Evolutionary conservation across 192 early-diverging fungal species (phyloP).

Genomic region (Mortierella alpina): DNA sequence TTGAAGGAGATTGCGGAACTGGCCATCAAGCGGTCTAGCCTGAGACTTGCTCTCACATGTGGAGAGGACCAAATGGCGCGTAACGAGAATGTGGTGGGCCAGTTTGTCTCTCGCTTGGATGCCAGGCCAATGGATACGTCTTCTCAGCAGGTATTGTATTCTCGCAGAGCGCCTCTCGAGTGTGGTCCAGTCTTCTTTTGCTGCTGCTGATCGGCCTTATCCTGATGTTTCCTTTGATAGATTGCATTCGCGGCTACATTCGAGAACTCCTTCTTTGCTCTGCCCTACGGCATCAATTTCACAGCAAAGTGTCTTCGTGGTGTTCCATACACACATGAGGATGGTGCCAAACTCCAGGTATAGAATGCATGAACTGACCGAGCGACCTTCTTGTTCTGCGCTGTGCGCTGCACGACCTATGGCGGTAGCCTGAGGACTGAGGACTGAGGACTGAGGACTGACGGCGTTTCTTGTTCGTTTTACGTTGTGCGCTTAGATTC

Average conservation of each 20-base stretch:
- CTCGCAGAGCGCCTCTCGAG: too few relatives aligned
- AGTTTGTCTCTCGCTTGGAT: slow-evolving; percentile 58
- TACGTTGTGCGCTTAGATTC: slow-evolving; percentile 40
- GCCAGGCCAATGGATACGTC: neutral
- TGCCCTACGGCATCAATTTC: slow-evolving; percentile 91
- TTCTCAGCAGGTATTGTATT: neutral
- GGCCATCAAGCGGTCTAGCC: slow-evolving; percentile 59
- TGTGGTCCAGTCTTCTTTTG: neutral
- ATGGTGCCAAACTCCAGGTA: slow-evolving; percentile 82
- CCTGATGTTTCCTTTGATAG: neutral
- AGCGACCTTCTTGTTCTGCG: neutral
- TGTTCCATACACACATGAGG: slow-evolving; percentile 87
- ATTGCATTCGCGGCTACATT: slow-evolving; percentile 60
- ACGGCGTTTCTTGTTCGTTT: too few relatives aligned
- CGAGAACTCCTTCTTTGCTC: slow-evolving; percentile 78
- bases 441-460: too few relatives aligned
- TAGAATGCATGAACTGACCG: neutral
- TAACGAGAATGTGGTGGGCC: slow-evolving; percentile 55
- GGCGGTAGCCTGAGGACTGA: too few relatives aligned
- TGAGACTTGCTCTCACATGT: slow-evolving; percentile 65
- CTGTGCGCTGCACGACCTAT: neutral
- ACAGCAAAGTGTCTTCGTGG: slow-evolving; percentile 76
- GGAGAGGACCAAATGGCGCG: slow-evolving; percentile 59
- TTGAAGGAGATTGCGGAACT: slow-evolving; percentile 65
- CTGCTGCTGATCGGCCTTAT: neutral